Evolutionary conservation across 2,329 filamentous ascomycete species (phyloP).

Genomic region (Juglanconis oblonga): DNA sequence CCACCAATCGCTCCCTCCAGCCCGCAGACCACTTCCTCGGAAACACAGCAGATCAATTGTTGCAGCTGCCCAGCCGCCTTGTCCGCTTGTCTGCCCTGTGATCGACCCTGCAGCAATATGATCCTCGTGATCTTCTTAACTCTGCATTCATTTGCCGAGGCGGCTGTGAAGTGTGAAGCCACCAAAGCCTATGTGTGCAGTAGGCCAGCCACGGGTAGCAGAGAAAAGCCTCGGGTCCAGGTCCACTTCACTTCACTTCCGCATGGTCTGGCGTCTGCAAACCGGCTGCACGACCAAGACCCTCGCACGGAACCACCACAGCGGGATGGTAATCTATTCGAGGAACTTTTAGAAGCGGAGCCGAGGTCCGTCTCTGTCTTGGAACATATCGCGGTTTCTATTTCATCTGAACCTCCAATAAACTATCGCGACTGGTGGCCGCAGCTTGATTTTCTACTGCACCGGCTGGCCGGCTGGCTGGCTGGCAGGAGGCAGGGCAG

Average conservation of each 20-base stretch:
- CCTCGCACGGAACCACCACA: no score
- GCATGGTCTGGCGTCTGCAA: no score
- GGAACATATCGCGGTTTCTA: slow-evolving; percentile 5
- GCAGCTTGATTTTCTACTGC: neutral
- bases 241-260: no score
- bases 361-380: neutral
- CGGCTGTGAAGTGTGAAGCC: no score
- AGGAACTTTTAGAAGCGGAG: neutral
- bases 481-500: neutral
- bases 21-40: neutral
- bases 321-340: neutral
- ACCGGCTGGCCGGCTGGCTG: neutral
- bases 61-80: neutral
- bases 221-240: no score
- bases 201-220: no score
- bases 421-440: slow-evolving; percentile 6
- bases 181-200: no score
- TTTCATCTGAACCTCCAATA: slow-evolving; percentile 6
- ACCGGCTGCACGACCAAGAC: no score
- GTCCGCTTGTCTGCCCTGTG: neutral
- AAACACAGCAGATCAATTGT: neutral
- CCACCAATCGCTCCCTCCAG: neutral
- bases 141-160: neutral
- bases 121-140: neutral
- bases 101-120: neutral